A percentile compares a stretch with the other conserved stretches of the same genome.
phyloP scores from a whole-genome alignment of 2,329 filamentous ascomycete species.

The Colletotrichum agaves region DNA sequence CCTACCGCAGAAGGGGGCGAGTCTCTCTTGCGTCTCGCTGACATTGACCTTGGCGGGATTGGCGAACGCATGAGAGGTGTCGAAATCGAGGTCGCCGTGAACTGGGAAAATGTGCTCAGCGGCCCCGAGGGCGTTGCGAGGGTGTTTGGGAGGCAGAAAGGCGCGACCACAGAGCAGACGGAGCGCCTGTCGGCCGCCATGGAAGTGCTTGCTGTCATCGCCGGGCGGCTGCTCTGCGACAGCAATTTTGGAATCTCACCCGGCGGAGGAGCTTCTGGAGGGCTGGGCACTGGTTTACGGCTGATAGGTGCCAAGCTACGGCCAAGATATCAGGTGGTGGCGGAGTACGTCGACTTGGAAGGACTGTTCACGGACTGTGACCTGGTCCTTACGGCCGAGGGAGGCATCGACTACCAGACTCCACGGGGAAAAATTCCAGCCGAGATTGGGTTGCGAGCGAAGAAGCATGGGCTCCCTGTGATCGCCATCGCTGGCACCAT shows the following conservation, averaged over 20 bases:
- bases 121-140: slow-evolving; percentile 59
- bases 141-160: slow-evolving; percentile 64
- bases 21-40: slow-evolving; percentile 49
- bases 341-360: slow-evolving; percentile 60
- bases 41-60: slow-evolving; percentile 51
- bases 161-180: slow-evolving; percentile 55
- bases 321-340: slow-evolving; percentile 60
- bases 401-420: slow-evolving; percentile 62
- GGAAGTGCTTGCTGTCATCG: slow-evolving; percentile 52
- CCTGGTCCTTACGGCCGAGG: slow-evolving; percentile 63
- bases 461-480: slow-evolving; percentile 56
- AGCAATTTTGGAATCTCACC: slow-evolving; percentile 50
- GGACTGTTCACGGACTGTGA: slow-evolving; percentile 58
- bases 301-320: slow-evolving; percentile 58
- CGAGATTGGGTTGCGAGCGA: slow-evolving; percentile 60
- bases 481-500: slow-evolving; percentile 52
- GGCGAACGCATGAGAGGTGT: slow-evolving; percentile 51
- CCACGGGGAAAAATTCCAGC: slow-evolving; percentile 63
- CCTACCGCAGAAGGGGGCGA: slow-evolving; percentile 54
- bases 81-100: slow-evolving; percentile 60
- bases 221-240: slow-evolving; percentile 46
- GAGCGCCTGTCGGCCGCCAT: slow-evolving; percentile 54
- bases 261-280: slow-evolving; percentile 63
- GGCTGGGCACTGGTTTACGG: slow-evolving; percentile 61
- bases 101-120: slow-evolving; percentile 62